phyloP scores from a whole-genome alignment of 371 early-diverging fungal species.

The Apophysomyces trapeziformis region DNA sequence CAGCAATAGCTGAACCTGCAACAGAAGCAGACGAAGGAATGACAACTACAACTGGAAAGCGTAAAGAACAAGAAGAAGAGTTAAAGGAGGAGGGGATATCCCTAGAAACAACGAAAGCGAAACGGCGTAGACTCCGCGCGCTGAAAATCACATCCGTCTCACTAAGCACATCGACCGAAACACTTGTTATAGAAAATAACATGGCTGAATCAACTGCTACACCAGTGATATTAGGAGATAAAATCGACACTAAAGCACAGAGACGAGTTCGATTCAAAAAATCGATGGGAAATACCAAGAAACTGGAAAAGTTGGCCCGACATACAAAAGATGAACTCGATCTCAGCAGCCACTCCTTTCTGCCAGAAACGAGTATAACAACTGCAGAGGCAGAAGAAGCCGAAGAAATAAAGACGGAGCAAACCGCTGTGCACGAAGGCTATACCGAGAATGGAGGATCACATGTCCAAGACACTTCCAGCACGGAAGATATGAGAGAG shows the following conservation, averaged over 20 bases:
- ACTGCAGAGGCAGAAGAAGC: not conserved
- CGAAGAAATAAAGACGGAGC: not conserved
- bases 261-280: not conserved
- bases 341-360: not conserved
- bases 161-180: not conserved
- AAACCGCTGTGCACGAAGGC: not conserved
- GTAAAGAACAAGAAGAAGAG: not conserved
- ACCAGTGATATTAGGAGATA: not conserved
- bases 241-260: not conserved
- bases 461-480: not conserved
- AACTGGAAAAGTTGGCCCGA: not conserved
- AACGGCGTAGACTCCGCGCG: conserved; percentile 1
- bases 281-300: not conserved
- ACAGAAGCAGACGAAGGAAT: no score
- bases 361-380: not conserved
- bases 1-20: no score
- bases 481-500: no score
- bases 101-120: not conserved
- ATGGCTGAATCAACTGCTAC: not conserved
- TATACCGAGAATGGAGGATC: not conserved
- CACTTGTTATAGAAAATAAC: not conserved
- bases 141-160: not conserved
- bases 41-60: not conserved
- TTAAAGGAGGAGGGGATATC: not conserved
- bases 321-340: conserved; percentile 2